A percentile compares a stretch with the other conserved stretches of the same genome.
Conservation (phyloP, 2,329 filamentous ascomycete species). For the Harringtonia lauricola region DNA sequence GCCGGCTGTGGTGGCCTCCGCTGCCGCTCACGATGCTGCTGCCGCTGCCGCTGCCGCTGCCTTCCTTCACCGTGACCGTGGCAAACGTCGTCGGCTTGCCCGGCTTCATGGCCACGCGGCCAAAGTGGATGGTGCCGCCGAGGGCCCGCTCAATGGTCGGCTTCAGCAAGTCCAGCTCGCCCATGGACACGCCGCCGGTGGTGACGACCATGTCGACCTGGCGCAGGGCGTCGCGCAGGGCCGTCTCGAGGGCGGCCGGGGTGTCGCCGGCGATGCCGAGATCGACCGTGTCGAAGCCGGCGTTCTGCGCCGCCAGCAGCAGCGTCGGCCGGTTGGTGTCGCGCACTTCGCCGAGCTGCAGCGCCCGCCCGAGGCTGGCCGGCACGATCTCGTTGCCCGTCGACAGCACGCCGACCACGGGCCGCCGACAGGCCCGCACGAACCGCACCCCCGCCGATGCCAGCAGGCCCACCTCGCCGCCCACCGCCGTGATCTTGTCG, state of each 20-base stretch:
- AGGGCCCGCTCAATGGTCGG: slow-evolving; percentile 86
- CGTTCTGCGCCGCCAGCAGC: slow-evolving; percentile 62
- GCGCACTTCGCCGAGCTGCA: slow-evolving; percentile 74
- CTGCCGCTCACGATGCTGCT: no score
- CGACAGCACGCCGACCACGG: slow-evolving; percentile 75
- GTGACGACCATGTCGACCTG: slow-evolving; percentile 77
- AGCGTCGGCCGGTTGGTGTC: slow-evolving; percentile 89
- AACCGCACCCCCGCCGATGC: slow-evolving; percentile 69
- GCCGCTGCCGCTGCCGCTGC: no score
- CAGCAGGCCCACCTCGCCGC: slow-evolving; percentile 83
- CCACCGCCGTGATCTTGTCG: slow-evolving; percentile 73
- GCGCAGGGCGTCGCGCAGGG: slow-evolving; percentile 63
- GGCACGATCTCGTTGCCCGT: slow-evolving; percentile 91
- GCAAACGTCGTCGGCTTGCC: slow-evolving; percentile 97
- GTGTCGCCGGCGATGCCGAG: slow-evolving; percentile 75
- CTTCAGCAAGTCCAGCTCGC: slow-evolving; percentile 91
- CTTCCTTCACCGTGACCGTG: slow-evolving; percentile 60
- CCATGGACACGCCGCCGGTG: slow-evolving; percentile 93
- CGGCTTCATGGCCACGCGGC: slow-evolving; percentile 93
- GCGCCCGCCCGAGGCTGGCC: slow-evolving; percentile 24
- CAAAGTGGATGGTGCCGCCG: slow-evolving; percentile 91
- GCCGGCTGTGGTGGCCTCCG: slow-evolving; percentile 11
- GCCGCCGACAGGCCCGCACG: slow-evolving; percentile 63
- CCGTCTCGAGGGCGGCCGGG: slow-evolving; percentile 62
- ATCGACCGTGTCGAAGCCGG: slow-evolving; percentile 71